Evolutionary conservation across 2,329 filamentous ascomycete genomes (phyloP).

Genomic region (Phoma herbarum): DNA sequence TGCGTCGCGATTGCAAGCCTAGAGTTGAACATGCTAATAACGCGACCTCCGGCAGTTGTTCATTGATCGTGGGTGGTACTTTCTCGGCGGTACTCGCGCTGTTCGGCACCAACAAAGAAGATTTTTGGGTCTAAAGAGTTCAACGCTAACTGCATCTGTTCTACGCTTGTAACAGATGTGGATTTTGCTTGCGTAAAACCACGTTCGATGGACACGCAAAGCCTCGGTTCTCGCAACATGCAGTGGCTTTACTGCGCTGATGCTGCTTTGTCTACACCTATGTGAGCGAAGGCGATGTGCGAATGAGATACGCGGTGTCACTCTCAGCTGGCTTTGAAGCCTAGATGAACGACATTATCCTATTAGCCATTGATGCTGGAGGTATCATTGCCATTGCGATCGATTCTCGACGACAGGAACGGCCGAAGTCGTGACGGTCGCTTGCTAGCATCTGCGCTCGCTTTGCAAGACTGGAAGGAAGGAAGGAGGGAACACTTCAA

Average conservation of each 20-base stretch:
- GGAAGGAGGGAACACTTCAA: too few relatives aligned
- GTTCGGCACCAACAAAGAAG: conserved; percentile 5
- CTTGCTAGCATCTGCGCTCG: too few relatives aligned
- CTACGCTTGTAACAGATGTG: neutral
- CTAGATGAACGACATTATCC: neutral
- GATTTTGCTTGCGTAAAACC: conserved; percentile 5
- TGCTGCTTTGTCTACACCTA: neutral
- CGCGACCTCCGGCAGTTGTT: neutral
- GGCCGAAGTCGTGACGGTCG: too few relatives aligned
- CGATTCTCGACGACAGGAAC: neutral
- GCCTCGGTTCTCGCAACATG: neutral
- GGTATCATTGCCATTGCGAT: neutral
- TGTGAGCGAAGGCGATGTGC: neutral
- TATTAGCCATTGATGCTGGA: too few relatives aligned
- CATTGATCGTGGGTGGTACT: neutral
- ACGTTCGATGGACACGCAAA: neutral
- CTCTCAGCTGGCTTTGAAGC: neutral
- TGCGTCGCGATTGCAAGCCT: neutral
- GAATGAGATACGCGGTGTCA: neutral
- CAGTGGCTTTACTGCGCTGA: neutral
- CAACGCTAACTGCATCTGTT: neutral
- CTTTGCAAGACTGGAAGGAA: neutral
- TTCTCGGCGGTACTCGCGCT: conserved; percentile 3
- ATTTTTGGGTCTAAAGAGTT: neutral
- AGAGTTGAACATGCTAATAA: neutral